These are phyloP conservation scores for Lasiodiplodia sp. DNA, from an alignment of 2,329 filamentous ascomycete species.

Conservation along the genomic window DNA sequence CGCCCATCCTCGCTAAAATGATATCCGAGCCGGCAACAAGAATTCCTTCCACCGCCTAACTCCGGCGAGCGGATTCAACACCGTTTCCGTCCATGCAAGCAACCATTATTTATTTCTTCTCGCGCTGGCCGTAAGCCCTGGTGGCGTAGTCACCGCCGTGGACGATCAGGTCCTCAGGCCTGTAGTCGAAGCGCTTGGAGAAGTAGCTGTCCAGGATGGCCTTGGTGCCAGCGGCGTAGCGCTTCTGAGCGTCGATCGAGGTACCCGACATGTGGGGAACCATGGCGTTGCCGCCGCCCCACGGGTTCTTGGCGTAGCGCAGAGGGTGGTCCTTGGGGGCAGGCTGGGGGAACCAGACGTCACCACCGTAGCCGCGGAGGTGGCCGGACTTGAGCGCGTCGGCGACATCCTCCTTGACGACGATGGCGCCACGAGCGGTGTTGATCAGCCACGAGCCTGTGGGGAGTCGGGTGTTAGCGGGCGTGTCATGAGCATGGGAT, in stretches of 20 bases:
- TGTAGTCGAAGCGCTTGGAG: slow-evolving; percentile 85
- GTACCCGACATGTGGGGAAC: slow-evolving; percentile 99
- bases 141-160: slow-evolving; percentile 91
- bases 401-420: slow-evolving; percentile 98
- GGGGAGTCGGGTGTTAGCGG: slow-evolving; percentile 23
- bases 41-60: neutral
- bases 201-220: slow-evolving; percentile 91
- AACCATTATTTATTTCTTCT: slow-evolving; percentile 50
- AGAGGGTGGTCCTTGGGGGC: slow-evolving; percentile 92
- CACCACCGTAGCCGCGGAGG: slow-evolving; percentile 85
- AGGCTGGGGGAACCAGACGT: slow-evolving; percentile 98
- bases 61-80: neutral
- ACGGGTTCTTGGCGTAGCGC: slow-evolving; percentile 91
- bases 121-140: slow-evolving; percentile 85
- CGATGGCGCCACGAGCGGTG: slow-evolving; percentile 97
- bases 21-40: slow-evolving; percentile 2
- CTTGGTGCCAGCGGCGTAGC: slow-evolving; percentile 86
- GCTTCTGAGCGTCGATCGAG: slow-evolving; percentile 93
- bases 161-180: slow-evolving; percentile 89
- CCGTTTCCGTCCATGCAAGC: neutral
- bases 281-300: slow-evolving; percentile 97
- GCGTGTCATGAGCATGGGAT: neutral
- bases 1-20: slow-evolving; percentile 5
- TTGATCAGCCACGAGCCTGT: slow-evolving; percentile 94
- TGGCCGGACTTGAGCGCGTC: slow-evolving; percentile 91